These are phyloP conservation scores for Pythium coloratum DNA, from an alignment of 352 stramenopile species.

Conservation along the genomic window DNA sequence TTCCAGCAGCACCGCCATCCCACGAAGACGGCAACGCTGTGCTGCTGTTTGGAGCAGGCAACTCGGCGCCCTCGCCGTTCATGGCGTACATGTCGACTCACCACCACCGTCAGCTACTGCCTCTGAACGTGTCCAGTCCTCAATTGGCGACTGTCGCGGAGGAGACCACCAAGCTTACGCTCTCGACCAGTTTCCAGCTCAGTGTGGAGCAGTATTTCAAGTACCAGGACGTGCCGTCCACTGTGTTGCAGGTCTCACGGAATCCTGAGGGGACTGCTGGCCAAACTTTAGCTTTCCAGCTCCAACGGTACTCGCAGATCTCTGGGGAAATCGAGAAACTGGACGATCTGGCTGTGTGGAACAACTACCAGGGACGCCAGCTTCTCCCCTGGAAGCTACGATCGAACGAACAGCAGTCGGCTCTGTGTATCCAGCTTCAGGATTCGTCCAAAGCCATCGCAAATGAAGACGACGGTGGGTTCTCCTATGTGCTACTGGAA, in stretches of 20 bases:
- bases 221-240: constrained; percentile 48
- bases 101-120: constrained; percentile 21
- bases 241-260: constrained; percentile 44
- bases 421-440: constrained; percentile 50
- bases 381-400: constrained; percentile 55
- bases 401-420: constrained; percentile 40
- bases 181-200: constrained; percentile 39
- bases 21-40: constrained; percentile 21
- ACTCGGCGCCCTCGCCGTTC: neutral
- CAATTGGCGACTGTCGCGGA: neutral
- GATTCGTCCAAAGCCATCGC: constrained; percentile 24
- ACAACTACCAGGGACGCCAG: constrained; percentile 47
- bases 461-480: constrained; percentile 15
- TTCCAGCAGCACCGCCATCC: constrained; percentile 6
- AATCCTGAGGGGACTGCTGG: constrained; percentile 18
- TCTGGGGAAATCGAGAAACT: constrained; percentile 52
- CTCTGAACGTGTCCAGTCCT: constrained; percentile 9
- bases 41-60: neutral
- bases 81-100: constrained; percentile 21
- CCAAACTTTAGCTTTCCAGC: constrained; percentile 30
- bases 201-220: constrained; percentile 68
- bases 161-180: constrained; percentile 5
- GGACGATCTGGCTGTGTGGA: constrained; percentile 48
- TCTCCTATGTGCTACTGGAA: constrained; percentile 55
- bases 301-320: constrained; percentile 56